phyloP scores from a whole-genome alignment of 345 rosid genomes.

The Ceriops zippeliana region DNA sequence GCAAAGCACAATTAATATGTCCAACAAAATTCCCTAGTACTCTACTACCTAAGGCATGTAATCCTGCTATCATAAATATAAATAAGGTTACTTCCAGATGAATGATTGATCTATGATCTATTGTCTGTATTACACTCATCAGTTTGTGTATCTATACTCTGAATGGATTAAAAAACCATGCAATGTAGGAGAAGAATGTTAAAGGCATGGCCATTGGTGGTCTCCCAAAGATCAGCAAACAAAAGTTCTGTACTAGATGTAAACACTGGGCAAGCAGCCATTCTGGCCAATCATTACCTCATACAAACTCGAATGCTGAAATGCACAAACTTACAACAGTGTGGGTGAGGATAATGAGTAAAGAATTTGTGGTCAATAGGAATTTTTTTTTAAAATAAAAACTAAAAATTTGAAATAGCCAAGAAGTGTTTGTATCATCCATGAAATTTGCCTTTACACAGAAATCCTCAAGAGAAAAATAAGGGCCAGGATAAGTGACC shows the following conservation, averaged over 20 bases:
- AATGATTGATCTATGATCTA: not conserved
- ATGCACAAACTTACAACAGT: too few relatives aligned
- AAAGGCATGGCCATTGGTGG: not conserved
- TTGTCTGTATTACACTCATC: not conserved
- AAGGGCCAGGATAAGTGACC: not conserved
- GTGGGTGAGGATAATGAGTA: not conserved
- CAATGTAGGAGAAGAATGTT: not conserved
- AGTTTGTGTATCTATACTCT: not conserved
- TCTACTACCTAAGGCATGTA: not conserved
- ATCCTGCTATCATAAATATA: not conserved
- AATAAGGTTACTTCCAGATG: not conserved
- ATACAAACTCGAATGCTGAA: too few relatives aligned
- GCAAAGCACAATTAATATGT: conserved; percentile 1
- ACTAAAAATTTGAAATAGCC: not conserved
- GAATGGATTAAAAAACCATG: not conserved
- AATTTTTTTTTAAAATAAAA: not conserved
- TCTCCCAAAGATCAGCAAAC: not conserved
- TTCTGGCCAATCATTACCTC: too few relatives aligned
- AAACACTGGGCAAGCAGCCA: not conserved
- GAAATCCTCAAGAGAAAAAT: not conserved
- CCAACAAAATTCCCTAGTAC: not conserved
- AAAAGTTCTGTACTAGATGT: not conserved
- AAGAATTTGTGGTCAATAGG: not conserved
- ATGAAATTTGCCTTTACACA: not conserved
- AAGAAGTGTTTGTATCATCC: not conserved